Conservation (phyloP, 2,329 filamentous ascomycete species). For the Lasiodiplodia hormozganensis region DNA sequence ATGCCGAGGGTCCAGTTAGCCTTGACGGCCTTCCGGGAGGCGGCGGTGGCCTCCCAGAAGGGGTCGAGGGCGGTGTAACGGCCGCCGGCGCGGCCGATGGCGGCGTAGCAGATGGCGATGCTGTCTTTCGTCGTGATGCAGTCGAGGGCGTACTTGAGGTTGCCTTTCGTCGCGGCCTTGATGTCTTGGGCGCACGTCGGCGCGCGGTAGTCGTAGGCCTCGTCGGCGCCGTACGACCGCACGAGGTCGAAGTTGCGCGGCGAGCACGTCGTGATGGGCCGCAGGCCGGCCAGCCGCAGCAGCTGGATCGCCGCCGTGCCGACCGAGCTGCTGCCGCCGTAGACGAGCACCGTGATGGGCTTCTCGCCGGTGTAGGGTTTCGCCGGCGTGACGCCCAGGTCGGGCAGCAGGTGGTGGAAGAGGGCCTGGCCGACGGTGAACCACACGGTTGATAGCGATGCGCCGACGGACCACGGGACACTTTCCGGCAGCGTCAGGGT, state of each 20-base stretch:
- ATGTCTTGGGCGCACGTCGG: conserved; percentile 44
- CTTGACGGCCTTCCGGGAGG: no score
- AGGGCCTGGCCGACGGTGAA: not conserved
- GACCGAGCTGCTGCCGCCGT: conserved; percentile 53
- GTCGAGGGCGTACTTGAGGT: not conserved
- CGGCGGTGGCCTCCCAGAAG: no score
- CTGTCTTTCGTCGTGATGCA: conserved; percentile 36
- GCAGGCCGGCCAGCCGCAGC: conserved; percentile 42
- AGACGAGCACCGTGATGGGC: conserved; percentile 47
- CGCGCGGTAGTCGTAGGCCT: conserved; percentile 30
- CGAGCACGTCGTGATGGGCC: conserved; percentile 55
- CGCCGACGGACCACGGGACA: conserved; percentile 17
- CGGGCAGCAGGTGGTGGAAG: no score
- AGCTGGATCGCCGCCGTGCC: conserved; percentile 56
- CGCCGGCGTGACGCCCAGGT: no score
- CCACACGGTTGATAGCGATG: not conserved
- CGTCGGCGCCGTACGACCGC: not conserved
- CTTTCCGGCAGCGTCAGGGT: not conserved
- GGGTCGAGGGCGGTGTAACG: no score
- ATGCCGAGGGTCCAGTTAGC: no score
- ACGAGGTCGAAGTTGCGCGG: conserved; percentile 41
- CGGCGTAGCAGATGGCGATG: conserved; percentile 47
- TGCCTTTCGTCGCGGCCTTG: conserved; percentile 46
- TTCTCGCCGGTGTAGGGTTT: no score
- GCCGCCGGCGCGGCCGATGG: not conserved